Conservation (phyloP, 306 rosid genomes). For the Elaeagnus macrophylla region DNA sequence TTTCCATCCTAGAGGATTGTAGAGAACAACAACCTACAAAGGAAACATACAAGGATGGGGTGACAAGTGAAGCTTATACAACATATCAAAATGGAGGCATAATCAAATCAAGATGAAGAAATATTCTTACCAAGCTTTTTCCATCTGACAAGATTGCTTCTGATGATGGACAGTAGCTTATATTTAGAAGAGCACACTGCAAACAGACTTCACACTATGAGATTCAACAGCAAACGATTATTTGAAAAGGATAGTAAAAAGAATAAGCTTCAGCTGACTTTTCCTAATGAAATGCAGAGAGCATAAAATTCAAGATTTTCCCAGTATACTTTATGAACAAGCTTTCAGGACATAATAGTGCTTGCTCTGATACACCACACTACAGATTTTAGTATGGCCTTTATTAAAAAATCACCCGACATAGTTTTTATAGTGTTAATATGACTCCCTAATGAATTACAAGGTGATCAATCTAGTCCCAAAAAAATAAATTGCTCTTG, state of each 20-base stretch:
- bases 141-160: slow-evolving; percentile 51
- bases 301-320: too few species aligned
- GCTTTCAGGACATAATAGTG: too few species aligned
- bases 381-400: too few species aligned
- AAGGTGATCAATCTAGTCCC: too few species aligned
- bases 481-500: too few species aligned
- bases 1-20: slow-evolving; percentile 83
- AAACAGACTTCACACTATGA: slow-evolving; percentile 28
- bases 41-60: background rate
- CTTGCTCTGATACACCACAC: too few species aligned
- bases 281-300: too few species aligned
- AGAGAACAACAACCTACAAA: slow-evolving; percentile 57
- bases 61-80: background rate
- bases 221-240: slow-evolving; percentile 2
- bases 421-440: too few species aligned
- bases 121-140: slow-evolving; percentile 58
- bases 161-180: slow-evolving; percentile 86
- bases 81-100: background rate
- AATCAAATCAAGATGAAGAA: background rate
- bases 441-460: too few species aligned
- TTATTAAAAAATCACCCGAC: too few species aligned
- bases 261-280: background rate
- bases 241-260: background rate
- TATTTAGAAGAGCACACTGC: slow-evolving; percentile 93
- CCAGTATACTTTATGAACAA: too few species aligned